A percentile compares a stretch with the other conserved stretches of the same genome.
Evolutionary conservation across 495 filamentous ascomycete genomes (phyloP).

Genomic region (Lichenothelia convexa): DNA sequence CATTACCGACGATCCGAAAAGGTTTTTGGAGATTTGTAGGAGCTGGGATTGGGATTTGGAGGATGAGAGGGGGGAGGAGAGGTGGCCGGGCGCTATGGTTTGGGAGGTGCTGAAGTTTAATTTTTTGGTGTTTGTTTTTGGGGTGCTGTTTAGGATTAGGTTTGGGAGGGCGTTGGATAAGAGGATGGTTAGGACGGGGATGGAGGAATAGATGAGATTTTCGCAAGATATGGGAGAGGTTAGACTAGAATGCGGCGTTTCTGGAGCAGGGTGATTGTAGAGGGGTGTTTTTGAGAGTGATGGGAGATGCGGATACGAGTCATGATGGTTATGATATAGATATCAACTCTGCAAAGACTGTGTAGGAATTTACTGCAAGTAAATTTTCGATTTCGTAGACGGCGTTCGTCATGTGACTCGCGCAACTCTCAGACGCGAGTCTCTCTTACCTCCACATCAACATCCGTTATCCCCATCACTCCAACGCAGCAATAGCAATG

Average conservation of each 20-base stretch:
- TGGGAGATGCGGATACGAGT: no score
- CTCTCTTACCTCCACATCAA: no score
- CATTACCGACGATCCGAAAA: constrained; percentile 37
- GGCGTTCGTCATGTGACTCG: no score
- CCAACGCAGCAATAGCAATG: neutral
- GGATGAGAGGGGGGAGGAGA: neutral
- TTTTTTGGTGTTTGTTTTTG: neutral
- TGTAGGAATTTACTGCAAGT: no score
- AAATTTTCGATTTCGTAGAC: no score
- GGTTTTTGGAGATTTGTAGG: constrained; percentile 28
- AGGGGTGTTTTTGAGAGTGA: no score
- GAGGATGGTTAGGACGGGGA: constrained; percentile 3
- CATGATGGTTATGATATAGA: no score
- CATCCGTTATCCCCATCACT: no score
- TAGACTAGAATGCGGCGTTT: neutral
- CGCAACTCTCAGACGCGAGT: no score
- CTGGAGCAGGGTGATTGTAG: no score
- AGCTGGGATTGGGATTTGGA: constrained; percentile 11
- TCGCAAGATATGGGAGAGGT: no score
- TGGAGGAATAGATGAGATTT: neutral
- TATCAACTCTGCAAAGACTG: no score
- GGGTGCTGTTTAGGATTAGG: neutral
- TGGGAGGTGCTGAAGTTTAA: neutral
- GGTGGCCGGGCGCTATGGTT: neutral
- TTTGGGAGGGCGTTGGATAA: neutral